phyloP scores from a whole-genome alignment of 306 rosid species.

The Pterocarpus macrocarpus region DNA sequence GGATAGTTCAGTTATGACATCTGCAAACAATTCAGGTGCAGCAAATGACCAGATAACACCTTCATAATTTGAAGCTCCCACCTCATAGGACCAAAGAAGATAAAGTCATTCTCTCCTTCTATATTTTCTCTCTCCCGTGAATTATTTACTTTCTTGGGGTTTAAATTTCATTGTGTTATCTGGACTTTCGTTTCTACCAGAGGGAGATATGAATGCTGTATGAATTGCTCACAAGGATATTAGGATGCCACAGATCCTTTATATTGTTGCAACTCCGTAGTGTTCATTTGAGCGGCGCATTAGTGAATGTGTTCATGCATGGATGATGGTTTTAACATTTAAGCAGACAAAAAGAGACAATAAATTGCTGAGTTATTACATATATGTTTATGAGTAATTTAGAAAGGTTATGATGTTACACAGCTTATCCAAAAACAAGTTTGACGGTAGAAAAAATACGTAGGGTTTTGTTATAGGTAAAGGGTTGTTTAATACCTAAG shows the following conservation, averaged over 20 bases:
- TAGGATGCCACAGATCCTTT: not conserved
- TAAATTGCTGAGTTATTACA: not conserved
- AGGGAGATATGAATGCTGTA: conserved; percentile 13
- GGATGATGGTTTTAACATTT: not conserved
- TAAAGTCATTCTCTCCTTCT: not conserved
- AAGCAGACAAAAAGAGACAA: not conserved
- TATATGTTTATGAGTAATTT: not conserved
- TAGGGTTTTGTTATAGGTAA: no score
- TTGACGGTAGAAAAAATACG: not conserved
- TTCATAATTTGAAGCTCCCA: conserved; percentile 37
- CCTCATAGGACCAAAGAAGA: conserved; percentile 24
- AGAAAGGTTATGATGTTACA: no score
- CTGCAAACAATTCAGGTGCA: conserved; percentile 18
- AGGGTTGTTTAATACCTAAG: no score
- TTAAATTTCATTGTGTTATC: conserved; percentile 10
- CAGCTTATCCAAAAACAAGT: no score
- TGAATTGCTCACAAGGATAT: conserved; percentile 12
- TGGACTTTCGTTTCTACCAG: conserved; percentile 5
- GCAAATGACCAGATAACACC: conserved; percentile 24
- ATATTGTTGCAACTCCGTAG: not conserved
- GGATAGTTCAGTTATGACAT: conserved; percentile 11
- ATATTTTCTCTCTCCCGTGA: not conserved
- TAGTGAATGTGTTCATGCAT: not conserved
- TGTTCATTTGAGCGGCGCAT: not conserved
- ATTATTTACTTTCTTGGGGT: not conserved